Percentiles rank a stretch among this genome's conserved stretches.
These are phyloP conservation scores for Dalbergia cochinchinensis DNA, from an alignment of 306 rosid species.

Conservation along the genomic window DNA sequence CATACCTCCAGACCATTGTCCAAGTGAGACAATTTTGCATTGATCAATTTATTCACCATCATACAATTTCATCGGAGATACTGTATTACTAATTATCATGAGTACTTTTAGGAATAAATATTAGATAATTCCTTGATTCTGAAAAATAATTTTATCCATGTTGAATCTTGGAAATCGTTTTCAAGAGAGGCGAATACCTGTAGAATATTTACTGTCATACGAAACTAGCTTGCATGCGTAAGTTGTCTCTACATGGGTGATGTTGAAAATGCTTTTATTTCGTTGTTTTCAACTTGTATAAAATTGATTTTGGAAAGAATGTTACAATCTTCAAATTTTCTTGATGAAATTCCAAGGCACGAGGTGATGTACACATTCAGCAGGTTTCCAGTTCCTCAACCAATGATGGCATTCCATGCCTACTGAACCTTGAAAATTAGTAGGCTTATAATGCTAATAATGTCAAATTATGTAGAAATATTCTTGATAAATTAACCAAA, in stretches of 20 bases:
- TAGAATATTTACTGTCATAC: slow-evolving; percentile 45
- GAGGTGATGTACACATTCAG: not conserved
- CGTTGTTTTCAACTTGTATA: slow-evolving; percentile 37
- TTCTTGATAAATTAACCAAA: not conserved
- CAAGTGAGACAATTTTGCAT: too few species aligned
- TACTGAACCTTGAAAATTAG: not conserved
- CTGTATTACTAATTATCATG: too few species aligned
- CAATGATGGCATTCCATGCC: slow-evolving; percentile 13
- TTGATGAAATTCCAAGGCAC: not conserved
- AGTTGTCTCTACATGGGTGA: slow-evolving; percentile 43
- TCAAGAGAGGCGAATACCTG: slow-evolving; percentile 35
- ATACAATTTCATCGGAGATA: too few species aligned
- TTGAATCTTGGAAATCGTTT: slow-evolving; percentile 46
- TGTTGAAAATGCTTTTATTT: slow-evolving; percentile 37
- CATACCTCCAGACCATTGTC: too few species aligned
- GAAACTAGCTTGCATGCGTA: slow-evolving; percentile 44
- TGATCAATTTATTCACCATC: too few species aligned
- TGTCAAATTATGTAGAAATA: not conserved
- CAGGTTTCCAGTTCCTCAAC: slow-evolving; percentile 23
- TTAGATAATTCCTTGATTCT: slow-evolving; percentile 29
- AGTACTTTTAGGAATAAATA: not conserved
- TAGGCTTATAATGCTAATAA: not conserved
- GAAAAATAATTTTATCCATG: slow-evolving; percentile 27
- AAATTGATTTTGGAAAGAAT: slow-evolving; percentile 46
- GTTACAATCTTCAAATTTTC: not conserved